A percentile compares a stretch with the other conserved stretches of the same genome.
These are phyloP conservation scores for Pisolithus marmoratus DNA, from an alignment of 768 basidiomycete species.

Conservation along the genomic window DNA sequence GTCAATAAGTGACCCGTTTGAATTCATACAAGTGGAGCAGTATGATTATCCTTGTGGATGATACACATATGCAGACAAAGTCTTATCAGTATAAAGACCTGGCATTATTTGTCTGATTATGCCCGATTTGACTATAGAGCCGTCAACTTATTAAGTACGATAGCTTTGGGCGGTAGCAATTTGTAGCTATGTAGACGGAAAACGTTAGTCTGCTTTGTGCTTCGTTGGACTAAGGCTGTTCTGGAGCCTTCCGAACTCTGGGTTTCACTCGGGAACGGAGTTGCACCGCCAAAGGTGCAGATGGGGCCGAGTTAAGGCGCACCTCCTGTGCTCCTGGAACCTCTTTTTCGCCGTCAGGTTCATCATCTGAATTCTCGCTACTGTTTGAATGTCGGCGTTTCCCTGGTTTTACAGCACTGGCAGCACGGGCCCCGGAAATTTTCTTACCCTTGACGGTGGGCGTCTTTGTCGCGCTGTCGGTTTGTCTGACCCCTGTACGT, in stretches of 20 bases:
- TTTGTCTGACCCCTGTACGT: slow-evolving; percentile 1
- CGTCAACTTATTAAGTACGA: too few relatives aligned
- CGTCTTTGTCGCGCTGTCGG: background rate
- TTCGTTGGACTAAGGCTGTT: background rate
- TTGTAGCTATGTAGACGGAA: too few relatives aligned
- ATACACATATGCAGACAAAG: too few relatives aligned
- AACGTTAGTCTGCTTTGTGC: too few relatives aligned
- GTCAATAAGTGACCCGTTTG: too few relatives aligned
- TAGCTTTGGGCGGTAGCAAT: too few relatives aligned
- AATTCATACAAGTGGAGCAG: too few relatives aligned
- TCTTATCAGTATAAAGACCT: too few relatives aligned
- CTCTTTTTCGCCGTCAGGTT: slow-evolving; percentile 16
- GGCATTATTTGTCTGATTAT: too few relatives aligned
- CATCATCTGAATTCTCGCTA: slow-evolving; percentile 3
- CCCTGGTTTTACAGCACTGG: background rate
- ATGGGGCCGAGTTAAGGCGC: slow-evolving; percentile 5
- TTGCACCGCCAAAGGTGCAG: slow-evolving; percentile 23
- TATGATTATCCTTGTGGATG: too few relatives aligned
- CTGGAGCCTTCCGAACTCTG: slow-evolving; percentile 8
- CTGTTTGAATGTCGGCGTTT: background rate
- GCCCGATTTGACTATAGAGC: too few relatives aligned
- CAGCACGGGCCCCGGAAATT: background rate
- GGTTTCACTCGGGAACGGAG: slow-evolving; percentile 41
- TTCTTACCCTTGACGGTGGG: background rate
- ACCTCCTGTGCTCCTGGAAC: slow-evolving; percentile 5